Base-by-base conservation (phyloP, 345 rosid species). In the Acer yangbiense region DNA sequence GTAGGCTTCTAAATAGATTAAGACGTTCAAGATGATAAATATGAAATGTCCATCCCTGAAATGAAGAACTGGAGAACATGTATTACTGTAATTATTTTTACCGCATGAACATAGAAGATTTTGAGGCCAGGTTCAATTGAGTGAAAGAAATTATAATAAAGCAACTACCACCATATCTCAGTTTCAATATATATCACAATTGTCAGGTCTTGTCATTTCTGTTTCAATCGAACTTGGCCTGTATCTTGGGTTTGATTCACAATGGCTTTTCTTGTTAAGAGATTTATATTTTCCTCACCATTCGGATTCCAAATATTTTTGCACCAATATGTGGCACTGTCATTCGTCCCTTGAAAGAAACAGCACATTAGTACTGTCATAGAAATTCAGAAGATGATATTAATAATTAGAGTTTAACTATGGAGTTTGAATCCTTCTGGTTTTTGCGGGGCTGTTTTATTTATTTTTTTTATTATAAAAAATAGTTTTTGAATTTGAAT, bases 191-290 rank as follows among this genome's bases (percentile, higher is more conserved):
- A n/a, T n/a, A n/a, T n/a, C n/a, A n/a, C n/a, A 54, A n/a, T 9
- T 60, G 27, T 60, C 27, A 9, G 64, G 64, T 74, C 50, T 39
- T 61, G 77, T 78, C 75, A 68, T 20, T 64, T 71, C 63, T 23
- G 71, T 7, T 7, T 13, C 3, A 41, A 41, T 55, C 52, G 86
- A 81, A 83, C 72, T 27, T 83, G 76, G 80, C 20, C 70, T 8
- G 9, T 6, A 58, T 71, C 18, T 35, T 63, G 78, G 74, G 71
- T 67, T 23, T 27, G 77, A 57, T 82, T 78, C 87, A 75, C 8
- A 35, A 1, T 7, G 46, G 14, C 7, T 43, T 18, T 57, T 27
- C 43, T 25, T 55, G 27, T 17, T 18, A 7, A 58, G 43, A 25
- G 9, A 8, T 57, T 7, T 17, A 4, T 35, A 6, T 60, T 60